Evolutionary conservation across 805 yeast genomes (phyloP), one percentile per base, ranked within the genome.

Genomic region (Saccharomycopsis vini): DNA sequence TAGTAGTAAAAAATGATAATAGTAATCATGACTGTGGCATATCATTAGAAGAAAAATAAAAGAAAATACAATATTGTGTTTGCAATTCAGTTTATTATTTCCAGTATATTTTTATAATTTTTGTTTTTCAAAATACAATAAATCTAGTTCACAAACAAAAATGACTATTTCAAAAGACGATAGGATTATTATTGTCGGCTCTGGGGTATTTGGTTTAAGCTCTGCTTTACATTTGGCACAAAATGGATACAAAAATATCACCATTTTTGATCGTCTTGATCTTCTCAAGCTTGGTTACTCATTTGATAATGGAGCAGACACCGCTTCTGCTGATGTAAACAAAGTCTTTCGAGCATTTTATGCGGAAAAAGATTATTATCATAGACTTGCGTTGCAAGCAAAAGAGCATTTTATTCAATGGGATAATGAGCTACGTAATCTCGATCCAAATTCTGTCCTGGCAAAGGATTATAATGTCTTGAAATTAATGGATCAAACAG

Each of bases 131-230:
- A n/a, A n/a, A n/a, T n/a, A n/a, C n/a, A n/a, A n/a, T n/a, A n/a
- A n/a, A n/a, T n/a, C n/a, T n/a, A n/a, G n/a, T 26, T 26, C 29
- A 7, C 29, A 9, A 7, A 26, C 29, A 26, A 26, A 26, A 26
- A 26, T 26, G 29, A 26, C 29, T 9, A 26, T 26, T 9, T 9
- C 29, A 26, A 26, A 26, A 26, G 29, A 26, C 29, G 7, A 7
- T 7, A 7, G 12, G 29, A 62, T 72, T 31, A 58, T 67, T 31
- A 60, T 73, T 23, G 65, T 71, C 9, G 79, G 79, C 16, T 67
- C 74, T 6, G 79, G 79, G 32, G 74, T 68, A 7, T 72, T 71
- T 54, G 79, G 79, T 1, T 57, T 73, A 16, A 68, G 76, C 19
- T 62, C 68, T 3, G 74, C 75, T 3, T 59, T 62, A n/a, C 63